Evolutionary conservation across 768 basidiomycete species (phyloP).

Genomic region (Lactarius sp.): DNA sequence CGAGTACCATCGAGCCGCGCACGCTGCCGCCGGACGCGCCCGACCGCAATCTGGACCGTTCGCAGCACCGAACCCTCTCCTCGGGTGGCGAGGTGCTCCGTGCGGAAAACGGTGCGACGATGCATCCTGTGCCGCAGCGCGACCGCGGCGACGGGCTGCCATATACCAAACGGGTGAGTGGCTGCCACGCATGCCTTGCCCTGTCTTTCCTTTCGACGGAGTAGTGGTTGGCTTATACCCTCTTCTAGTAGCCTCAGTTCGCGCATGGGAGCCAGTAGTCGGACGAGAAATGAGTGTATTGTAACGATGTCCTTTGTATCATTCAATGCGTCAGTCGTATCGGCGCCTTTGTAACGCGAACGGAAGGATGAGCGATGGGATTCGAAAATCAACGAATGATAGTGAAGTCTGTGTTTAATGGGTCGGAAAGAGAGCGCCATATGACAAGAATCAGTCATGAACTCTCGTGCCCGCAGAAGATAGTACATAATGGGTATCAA

Average conservation of each 20-base stretch:
- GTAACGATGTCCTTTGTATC: neutral
- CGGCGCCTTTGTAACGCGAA: neutral
- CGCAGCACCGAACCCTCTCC: slow-evolving; percentile 5
- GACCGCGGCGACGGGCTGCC: slow-evolving; percentile 17
- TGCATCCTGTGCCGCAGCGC: slow-evolving; percentile 13
- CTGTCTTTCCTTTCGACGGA: neutral
- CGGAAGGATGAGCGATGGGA: neutral
- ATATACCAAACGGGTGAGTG: slow-evolving; percentile 17
- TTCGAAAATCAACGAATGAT: neutral
- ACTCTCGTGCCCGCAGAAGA: neutral
- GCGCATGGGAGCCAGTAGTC: no score
- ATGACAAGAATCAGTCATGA: neutral
- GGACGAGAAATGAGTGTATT: neutral
- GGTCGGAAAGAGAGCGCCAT: neutral
- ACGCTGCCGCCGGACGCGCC: neutral
- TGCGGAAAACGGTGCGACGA: slow-evolving; percentile 9
- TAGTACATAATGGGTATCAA: neutral
- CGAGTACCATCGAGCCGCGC: neutral
- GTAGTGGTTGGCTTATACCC: neutral
- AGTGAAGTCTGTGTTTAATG: neutral
- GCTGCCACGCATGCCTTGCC: neutral
- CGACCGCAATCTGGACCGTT: slow-evolving; percentile 5
- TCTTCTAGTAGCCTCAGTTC: neutral
- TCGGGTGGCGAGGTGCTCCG: slow-evolving; percentile 1
- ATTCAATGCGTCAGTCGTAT: neutral